These are phyloP conservation scores for Populus ilicifolia DNA, from an alignment of 345 rosid species.

Conservation along the genomic window DNA sequence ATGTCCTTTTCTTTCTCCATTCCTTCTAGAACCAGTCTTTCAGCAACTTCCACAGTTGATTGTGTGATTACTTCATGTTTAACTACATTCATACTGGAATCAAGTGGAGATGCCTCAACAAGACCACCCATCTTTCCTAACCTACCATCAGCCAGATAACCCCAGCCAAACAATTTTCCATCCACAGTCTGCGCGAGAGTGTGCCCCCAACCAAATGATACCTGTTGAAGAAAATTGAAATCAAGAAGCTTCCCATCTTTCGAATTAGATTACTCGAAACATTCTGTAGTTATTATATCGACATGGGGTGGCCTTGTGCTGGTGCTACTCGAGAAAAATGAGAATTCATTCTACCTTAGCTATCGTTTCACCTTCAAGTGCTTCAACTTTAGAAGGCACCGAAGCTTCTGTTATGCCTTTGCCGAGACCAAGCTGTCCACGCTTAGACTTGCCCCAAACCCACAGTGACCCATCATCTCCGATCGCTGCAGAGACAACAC, in stretches of 20 bases:
- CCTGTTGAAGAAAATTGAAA: conserved; percentile 38
- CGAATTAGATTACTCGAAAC: not conserved
- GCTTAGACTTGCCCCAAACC: conserved; percentile 96
- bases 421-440: conserved; percentile 97
- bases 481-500: conserved; percentile 72
- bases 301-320: too few species aligned
- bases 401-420: conserved; percentile 47
- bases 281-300: too few species aligned
- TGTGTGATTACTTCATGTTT: conserved; percentile 7
- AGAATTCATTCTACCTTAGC: conserved; percentile 50
- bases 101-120: conserved; percentile 52
- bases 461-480: conserved; percentile 83
- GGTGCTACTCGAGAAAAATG: too few species aligned
- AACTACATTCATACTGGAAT: conserved; percentile 28
- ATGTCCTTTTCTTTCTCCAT: conserved; percentile 73
- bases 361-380: conserved; percentile 57
- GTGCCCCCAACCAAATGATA: conserved; percentile 94
- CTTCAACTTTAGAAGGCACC: conserved; percentile 57
- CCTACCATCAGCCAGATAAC: conserved; percentile 87
- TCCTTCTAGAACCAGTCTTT: conserved; percentile 58
- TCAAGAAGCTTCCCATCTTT: not conserved
- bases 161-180: conserved; percentile 85
- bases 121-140: conserved; percentile 55
- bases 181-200: conserved; percentile 68
- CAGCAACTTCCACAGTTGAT: conserved; percentile 48